Evolutionary conservation across 352 stramenopile genomes (phyloP).

Genomic region (Globisporangium heterothallicum): DNA sequence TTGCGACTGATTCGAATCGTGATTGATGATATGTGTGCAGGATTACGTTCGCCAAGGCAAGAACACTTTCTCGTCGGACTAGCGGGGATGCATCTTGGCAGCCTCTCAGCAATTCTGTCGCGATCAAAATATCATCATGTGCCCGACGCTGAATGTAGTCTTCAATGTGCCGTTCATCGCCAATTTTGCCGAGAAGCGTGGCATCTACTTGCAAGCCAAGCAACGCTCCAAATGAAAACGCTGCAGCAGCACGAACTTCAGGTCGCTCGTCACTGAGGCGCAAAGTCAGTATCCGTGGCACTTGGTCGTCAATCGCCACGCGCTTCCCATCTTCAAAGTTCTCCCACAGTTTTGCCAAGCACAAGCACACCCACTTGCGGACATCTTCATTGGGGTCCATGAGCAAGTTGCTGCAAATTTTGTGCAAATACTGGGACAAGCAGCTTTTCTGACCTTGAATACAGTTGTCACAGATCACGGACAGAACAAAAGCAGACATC

Average conservation of each 20-base stretch:
- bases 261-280: slow-evolving; percentile 83
- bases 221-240: slow-evolving; percentile 91
- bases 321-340: slow-evolving; percentile 88
- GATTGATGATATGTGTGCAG: slow-evolving; percentile 84
- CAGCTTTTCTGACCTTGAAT: slow-evolving; percentile 90
- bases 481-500: slow-evolving; percentile 95
- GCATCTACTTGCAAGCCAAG: slow-evolving; percentile 80
- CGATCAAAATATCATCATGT: slow-evolving; percentile 64
- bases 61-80: slow-evolving; percentile 74
- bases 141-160: slow-evolving; percentile 56
- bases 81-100: slow-evolving; percentile 81
- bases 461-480: slow-evolving; percentile 92
- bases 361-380: slow-evolving; percentile 87
- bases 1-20: slow-evolving; percentile 79
- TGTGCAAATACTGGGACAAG: slow-evolving; percentile 86
- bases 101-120: slow-evolving; percentile 56
- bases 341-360: slow-evolving; percentile 93
- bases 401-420: slow-evolving; percentile 67
- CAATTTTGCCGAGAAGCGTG: slow-evolving; percentile 36
- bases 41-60: slow-evolving; percentile 81
- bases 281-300: slow-evolving; percentile 79
- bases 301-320: slow-evolving; percentile 75
- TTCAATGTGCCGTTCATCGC: slow-evolving; percentile 43
- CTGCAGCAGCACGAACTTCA: slow-evolving; percentile 90
- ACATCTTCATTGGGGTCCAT: slow-evolving; percentile 61